Base-by-base conservation (phyloP, 495 filamentous ascomycete genomes). In the Xylaria sp. region DNA sequence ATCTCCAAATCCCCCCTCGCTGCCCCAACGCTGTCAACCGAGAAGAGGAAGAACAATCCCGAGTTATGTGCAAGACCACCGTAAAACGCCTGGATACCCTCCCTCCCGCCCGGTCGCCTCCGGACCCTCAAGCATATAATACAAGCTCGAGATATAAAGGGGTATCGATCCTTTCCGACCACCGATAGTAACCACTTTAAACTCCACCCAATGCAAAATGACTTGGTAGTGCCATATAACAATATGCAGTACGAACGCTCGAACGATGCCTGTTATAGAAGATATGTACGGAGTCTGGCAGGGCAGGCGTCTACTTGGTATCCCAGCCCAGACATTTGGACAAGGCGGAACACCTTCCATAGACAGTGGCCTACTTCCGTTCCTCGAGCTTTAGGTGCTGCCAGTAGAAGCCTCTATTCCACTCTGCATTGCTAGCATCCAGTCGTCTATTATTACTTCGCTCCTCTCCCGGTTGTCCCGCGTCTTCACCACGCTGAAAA, bases 401-500 rank as follows among this genome's bases (percentile, higher is more conserved):
- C 50, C 19, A 35, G 52, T 41, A 5, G 26, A 31, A 33, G 50
- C 35, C 24, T 57, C 35, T 58, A 46, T 46, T 58, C 21, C 15
- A 33, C 40, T 46, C 7, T 29, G 9, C 14, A 31, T 17, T 55
- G 14, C 52, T 14, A 37, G 19, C 5, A 50, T 37, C 53, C 21
- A 33, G 17, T 24, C 24, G 33, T 17, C 4, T 11, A 8, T 44
- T 19, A 41, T 24, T 26, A 46, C 46, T 19, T 58, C 55, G 24
- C n/a, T 57, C 52, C 63, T 67, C 40, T 58, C 66, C 69, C 31
- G 12, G 24, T 69, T 67, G 29, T 46, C 52, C 58, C 53, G 69
- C 74, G 76, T 76, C 72, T 70, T 48, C 74, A 72, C 74, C 74
- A 73, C 74, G 66, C 69, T 48, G 58, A 58, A 15, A 64, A 61